Conservation (phyloP, 2,329 filamentous ascomycete genomes). For the Paramyrothecium roridum region DNA sequence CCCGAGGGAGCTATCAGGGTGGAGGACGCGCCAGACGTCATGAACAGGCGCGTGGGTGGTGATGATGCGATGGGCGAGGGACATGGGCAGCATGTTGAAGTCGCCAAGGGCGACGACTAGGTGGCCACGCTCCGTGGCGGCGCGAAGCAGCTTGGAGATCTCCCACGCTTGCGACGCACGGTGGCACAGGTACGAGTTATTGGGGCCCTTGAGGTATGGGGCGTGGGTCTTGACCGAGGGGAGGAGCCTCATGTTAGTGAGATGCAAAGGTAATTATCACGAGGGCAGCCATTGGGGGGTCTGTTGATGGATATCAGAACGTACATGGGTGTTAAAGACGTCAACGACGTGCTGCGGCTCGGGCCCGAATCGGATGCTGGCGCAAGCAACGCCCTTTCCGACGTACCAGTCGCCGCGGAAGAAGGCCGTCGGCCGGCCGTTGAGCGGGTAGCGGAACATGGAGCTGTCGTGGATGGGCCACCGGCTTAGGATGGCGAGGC, state of each 20-base stretch:
- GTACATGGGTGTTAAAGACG: conserved; percentile 87
- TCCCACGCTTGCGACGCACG: conserved; percentile 93
- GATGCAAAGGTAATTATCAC: not conserved
- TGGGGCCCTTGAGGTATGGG: conserved; percentile 75
- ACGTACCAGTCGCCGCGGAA: conserved; percentile 96
- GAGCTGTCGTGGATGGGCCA: conserved; percentile 90
- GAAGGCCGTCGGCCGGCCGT: conserved; percentile 89
- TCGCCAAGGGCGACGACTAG: conserved; percentile 85
- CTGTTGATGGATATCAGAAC: conserved; percentile 15
- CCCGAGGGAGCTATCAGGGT: conserved; percentile 81
- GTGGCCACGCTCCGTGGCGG: conserved; percentile 75
- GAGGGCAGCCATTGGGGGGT: too few species aligned
- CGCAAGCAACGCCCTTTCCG: conserved; percentile 88
- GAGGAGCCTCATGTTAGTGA: not conserved
- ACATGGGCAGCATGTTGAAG: conserved; percentile 94
- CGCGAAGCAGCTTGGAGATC: conserved; percentile 82
- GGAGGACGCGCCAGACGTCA: conserved; percentile 81
- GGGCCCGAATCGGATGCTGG: conserved; percentile 70
- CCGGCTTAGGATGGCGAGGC: conserved; percentile 81
- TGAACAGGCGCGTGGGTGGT: conserved; percentile 72
- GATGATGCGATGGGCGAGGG: conserved; percentile 79
- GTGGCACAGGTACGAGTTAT: conserved; percentile 87
- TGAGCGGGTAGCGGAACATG: conserved; percentile 86
- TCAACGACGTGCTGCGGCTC: conserved; percentile 67
- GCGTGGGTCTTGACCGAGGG: conserved; percentile 60